Conservation (phyloP, 371 early-diverging fungal genomes). For the Basidiobolus meristosporus region DNA sequence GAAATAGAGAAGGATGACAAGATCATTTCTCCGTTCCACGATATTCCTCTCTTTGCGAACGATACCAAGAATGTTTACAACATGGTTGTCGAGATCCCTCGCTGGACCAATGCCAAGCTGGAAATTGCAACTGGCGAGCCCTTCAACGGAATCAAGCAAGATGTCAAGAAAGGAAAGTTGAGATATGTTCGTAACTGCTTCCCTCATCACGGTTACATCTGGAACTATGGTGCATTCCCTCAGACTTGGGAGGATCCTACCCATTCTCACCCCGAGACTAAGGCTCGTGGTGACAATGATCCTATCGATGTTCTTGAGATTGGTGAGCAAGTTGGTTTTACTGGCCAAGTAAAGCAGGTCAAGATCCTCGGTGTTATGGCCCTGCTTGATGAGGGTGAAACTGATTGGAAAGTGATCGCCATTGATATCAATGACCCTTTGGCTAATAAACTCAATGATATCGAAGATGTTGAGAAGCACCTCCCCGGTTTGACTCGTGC, state of each 20-base stretch:
- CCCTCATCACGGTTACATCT: conserved; percentile 99
- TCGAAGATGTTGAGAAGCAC: conserved; percentile 91
- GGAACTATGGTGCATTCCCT: conserved; percentile 99
- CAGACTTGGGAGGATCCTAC: conserved; percentile 98
- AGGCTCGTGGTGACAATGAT: conserved; percentile 91
- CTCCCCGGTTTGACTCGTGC: conserved; percentile 89
- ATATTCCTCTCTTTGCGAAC: conserved; percentile 91
- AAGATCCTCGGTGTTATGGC: conserved; percentile 97
- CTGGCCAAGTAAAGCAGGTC: conserved; percentile 96
- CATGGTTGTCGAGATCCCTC: conserved; percentile 98
- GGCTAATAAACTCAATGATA: conserved; percentile 82
- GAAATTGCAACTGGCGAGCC: conserved; percentile 90
- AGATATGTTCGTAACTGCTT: conserved; percentile 98
- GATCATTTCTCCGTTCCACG: conserved; percentile 93
- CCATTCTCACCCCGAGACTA: conserved; percentile 65
- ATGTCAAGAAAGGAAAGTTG: conserved; percentile 96
- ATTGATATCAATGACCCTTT: conserved; percentile 92
- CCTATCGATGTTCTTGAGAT: conserved; percentile 98
- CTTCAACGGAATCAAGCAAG: conserved; percentile 98
- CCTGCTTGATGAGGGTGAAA: conserved; percentile 96
- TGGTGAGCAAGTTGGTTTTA: conserved; percentile 71
- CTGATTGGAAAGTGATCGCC: conserved; percentile 98
- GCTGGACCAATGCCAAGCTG: conserved; percentile 99
- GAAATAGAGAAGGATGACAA: conserved; percentile 38
- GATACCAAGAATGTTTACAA: conserved; percentile 69